Evolutionary conservation across 768 basidiomycete genomes (phyloP), one percentile per base, ranked within the genome.

Genomic region (Auriscalpium orientale): DNA sequence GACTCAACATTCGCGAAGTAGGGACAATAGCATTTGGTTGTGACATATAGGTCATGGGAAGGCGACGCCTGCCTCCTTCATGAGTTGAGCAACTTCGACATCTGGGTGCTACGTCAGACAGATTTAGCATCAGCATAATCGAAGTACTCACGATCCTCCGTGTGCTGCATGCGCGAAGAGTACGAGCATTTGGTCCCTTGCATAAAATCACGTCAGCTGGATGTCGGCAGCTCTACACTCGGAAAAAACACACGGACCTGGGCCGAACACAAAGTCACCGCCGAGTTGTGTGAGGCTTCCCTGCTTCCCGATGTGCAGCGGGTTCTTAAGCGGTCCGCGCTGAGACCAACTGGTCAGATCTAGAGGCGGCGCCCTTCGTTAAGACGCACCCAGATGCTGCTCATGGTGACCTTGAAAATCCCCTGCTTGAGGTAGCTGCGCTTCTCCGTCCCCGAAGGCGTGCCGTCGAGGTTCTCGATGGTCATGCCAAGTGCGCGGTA

Each of bases 181-280:
- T 54, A 60, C 16, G 54, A 52, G n/a, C 59, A 60, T 13, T 16
- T 44, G 28, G n/a, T 4, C 22, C 59, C 59, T 60, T n/a, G n/a
- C n/a, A n/a, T n/a, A 46, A 11, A 36, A 18, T 18, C 28, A 40
- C 15, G 12, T 53, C 28, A 60, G 45, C 33, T 2, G 3, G 16
- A 16, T 18, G 15, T 5, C 7, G 38, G 5, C n/a, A 22, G 36
- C 21, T 1, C 5, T 16, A 1, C 13, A 8, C 7, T 15, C 4
- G 22, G 2, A 10, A 20, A 22, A 22, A 9, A 4, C 11, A 40
- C 16, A 51, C 21, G 34, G 11, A 49, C 58, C 60, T 7, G 60
- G 57, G 21, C 60, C 60, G 11, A 61, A 54, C 47, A 61, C 48
- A 18, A 61, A 58, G 40, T 61, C 60, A 13, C 60, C 60, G 18